Evolutionary conservation across 1,139 yeast species (phyloP), one percentile per base, ranked within the genome.

Genomic region (Yamadazyma jaroonii): DNA sequence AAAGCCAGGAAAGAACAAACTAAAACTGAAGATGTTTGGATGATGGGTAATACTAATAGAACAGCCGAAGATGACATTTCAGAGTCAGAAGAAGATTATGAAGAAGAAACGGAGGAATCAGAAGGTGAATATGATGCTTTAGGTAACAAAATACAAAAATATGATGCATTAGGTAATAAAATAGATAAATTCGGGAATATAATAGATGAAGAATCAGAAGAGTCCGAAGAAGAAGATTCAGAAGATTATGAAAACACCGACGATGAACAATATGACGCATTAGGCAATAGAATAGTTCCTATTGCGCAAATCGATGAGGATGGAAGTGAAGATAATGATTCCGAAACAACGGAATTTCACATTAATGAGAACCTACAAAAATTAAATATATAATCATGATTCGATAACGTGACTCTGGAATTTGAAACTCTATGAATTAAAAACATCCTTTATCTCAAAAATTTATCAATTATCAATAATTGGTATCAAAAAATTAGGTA

Each of bases 1-100:
- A 73, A 73, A 43, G 83, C 81, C 36, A 70, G 95, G 41, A 79
- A 80, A 51, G 70, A 64, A 40, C 56, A 62, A 39, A 72, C 72
- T 7, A 70, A 74, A 25, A 72, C 65, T 12, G 81, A 67, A 13
- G 95, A 86, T 59, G 62, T 84, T 5, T 87, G 95, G 95, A 67
- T 76, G 63, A 74, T 79, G 64, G 96, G 96, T 0, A 85, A 83
- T 53, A 82, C 81, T 11, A 88, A 84, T 49, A 77, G 84, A 45
- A 22, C 9, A 9, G 43, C 14, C 4, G 47, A 45, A 4, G 43
- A 36, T 2, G 45, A 32, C 7, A 37, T 41, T 7, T 43, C 34
- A 15, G 41, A 31, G 4, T 37, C 32, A 6, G 51, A 48, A 6
- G 48, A 43, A 4, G 47, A 39, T 2, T 44, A 37, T 5, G 51